Evolutionary conservation across 352 stramenopile species (phyloP), one percentile per base, ranked within the genome.

Genomic region (Globisporangium echinulatum): DNA sequence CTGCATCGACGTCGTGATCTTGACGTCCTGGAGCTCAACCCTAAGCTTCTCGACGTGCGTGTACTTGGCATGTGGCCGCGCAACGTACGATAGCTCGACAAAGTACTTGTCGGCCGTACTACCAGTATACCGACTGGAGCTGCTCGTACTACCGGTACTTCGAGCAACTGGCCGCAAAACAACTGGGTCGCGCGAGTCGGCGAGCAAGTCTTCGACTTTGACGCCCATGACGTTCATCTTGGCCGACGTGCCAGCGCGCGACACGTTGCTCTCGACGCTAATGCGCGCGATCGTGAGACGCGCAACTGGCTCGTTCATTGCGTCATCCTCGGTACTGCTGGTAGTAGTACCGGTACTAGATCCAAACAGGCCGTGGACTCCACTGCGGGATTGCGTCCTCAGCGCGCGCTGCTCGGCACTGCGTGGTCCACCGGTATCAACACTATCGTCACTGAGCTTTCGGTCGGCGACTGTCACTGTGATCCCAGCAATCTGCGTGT

Each of bases 151-250:
- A 46, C 52, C 62, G 6, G 40, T 44, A 19, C 61, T 64, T 14
- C 62, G 63, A 13, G 69, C 47, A 44, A 88, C 72, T 6, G 84
- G 82, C 14, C 80, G 68, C 42, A 94, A 53, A 15, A 92, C 82
- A 0, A 88, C 59, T 1, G 80, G 79, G 57, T 90, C 77, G 52
- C 87, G 90, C 8, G 80, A 86, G 8, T 68, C 58, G 17, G 71
- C 63, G 36, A 92, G 60, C 19, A 94, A 67, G 49, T 94, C 82
- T 44, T 92, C 82, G 2, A 94, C 60, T 49, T 85, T 76, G 4
- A 94, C 66, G n/a, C 79, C 78, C 70, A 83, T 83, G n/a, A 92
- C 59, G 17, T 79, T 87, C 38, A 94, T 19, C 47, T 90, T 87
- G 0, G 74, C 77, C 47, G 72, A 69, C 43, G 72, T 87, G 5